Base-by-base conservation (phyloP, 805 yeast species). In the Wickerhamiella domercqiae region DNA sequence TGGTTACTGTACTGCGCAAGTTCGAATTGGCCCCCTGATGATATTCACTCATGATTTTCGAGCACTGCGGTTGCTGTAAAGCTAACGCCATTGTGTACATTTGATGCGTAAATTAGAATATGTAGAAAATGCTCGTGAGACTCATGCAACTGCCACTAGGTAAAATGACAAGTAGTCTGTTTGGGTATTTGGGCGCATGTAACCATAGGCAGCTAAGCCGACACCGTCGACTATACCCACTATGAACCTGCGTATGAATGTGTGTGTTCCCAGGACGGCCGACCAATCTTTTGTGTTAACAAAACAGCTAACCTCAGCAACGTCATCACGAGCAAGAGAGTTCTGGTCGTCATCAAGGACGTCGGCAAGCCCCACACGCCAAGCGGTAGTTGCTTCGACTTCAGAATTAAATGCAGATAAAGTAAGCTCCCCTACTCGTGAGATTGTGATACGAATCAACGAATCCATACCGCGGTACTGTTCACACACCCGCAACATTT, bases 401-500 rank as follows among this genome's bases (percentile, higher is more conserved):
- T 46, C 52, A 5, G 44, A 46, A n/a, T 47, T 45, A 14, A 42
- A 45, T 6, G 47, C 40, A 3, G 43, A 40, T 7, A 57, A 29
- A 17, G 46, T 42, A 21, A 57, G 29, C 20, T 34, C 36, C 11
- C 57, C 57, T 13, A 35, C 26, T 6, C 35, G 22, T 15, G 47
- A 39, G 3, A 52, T 46, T 3, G 45, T 26, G 3, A 57, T 20
- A 3, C 38, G 37, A 13, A 59, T 41, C 18, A 34, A 28, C 14
- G 41, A 33, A 19, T 47, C 43, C 44, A 59, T 37, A 11, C 45
- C 44, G 22, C 53, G 45, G 41, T 51, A 56, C 33, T 55, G 48
- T 26, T 57, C 62, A 37, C 56, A 46, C n/a, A 58, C 47, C 31
- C 48, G 48, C 6, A 42, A 42, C 42, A 46, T 44, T 48, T 54